A percentile compares a stretch with the other conserved stretches of the same genome.
Conservation (phyloP, 352 stramenopile genomes). For the Pythium graminicola region DNA sequence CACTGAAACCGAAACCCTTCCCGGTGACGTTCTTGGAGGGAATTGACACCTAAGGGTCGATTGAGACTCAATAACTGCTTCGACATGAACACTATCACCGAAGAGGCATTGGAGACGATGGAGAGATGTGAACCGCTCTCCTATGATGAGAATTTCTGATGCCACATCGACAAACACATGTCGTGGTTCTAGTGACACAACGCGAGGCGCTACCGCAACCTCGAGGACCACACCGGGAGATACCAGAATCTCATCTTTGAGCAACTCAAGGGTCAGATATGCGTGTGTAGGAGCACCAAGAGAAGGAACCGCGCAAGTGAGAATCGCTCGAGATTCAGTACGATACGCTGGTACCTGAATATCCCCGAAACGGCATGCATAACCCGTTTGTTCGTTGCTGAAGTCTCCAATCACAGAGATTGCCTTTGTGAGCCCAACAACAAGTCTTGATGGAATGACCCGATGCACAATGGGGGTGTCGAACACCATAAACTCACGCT, state of each 20-base stretch:
- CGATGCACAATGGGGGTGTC: conserved; percentile 3
- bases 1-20: conserved; percentile 15
- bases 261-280: conserved; percentile 15
- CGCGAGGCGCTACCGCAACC: conserved; percentile 2
- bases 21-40: conserved; percentile 1
- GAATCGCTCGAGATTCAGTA: background rate
- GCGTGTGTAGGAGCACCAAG: conserved; percentile 2
- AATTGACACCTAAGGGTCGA: conserved; percentile 10
- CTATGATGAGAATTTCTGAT: conserved; percentile 8
- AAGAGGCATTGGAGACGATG: conserved; percentile 23
- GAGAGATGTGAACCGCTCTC: conserved; percentile 11
- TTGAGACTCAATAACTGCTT: conserved; percentile 12
- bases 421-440: conserved; percentile 8
- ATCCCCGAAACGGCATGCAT: conserved; percentile 12
- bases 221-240: conserved; percentile 9
- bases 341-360: conserved; percentile 6
- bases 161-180: background rate
- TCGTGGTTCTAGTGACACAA: conserved; percentile 2
- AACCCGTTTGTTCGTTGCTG: background rate
- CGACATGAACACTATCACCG: conserved; percentile 10
- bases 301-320: conserved; percentile 10
- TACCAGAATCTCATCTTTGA: conserved; percentile 18
- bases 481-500: background rate
- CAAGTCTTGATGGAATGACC: conserved; percentile 10
- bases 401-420: conserved; percentile 16